Base-by-base conservation (phyloP, 129 eudicot species). In the Helianthus tuberosus region DNA sequence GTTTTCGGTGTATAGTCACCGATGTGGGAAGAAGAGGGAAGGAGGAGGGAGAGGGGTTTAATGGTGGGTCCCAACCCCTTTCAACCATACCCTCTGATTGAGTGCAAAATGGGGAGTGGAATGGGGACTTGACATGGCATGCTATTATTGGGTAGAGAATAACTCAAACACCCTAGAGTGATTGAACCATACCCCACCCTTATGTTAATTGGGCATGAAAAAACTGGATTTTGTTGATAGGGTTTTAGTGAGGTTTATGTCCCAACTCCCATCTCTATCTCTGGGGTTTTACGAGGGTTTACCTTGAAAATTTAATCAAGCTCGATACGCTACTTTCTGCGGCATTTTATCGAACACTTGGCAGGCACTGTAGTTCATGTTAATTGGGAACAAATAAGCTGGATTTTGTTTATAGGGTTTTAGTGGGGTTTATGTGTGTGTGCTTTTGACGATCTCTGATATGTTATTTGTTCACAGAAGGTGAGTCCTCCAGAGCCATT, bases 401-500 rank as follows among this genome's bases (percentile, higher is more conserved):
- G 39, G 41, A 29, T 11, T 59, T 59, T 11, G 16, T 59, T 20
- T n/a, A 8, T 38, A 48, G 47, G 73, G 73, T 64, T 53, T 16
- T 53, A 53, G 36, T 23, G 23, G 46, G 58, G 67, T 17, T 69
- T 69, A 62, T 69, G 57, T 36, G 27, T 59, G 8, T 16, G 41
- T 39, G 63, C 35, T 58, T 64, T 6, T 20, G 27, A 35, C 48
- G 66, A 60, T 57, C 13, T 73, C 8, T 79, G 44, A 49, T 50
- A 3, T 64, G 13, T 47, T 16, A 46, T 47, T 12, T 46, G 46
- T 68, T 77, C 15, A 67, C 91, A 93, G 98, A 93, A 90, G 55
- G 86, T 93, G 80, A 84, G 81, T 51, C 96, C 96, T 44, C 98
- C 98, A 46, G 38, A 85, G 38, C 87, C 88, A 2, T 93, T 88